Evolutionary conservation across 192 early-diverging fungal species (phyloP).

Genomic region (Obelidium mucronatum): DNA sequence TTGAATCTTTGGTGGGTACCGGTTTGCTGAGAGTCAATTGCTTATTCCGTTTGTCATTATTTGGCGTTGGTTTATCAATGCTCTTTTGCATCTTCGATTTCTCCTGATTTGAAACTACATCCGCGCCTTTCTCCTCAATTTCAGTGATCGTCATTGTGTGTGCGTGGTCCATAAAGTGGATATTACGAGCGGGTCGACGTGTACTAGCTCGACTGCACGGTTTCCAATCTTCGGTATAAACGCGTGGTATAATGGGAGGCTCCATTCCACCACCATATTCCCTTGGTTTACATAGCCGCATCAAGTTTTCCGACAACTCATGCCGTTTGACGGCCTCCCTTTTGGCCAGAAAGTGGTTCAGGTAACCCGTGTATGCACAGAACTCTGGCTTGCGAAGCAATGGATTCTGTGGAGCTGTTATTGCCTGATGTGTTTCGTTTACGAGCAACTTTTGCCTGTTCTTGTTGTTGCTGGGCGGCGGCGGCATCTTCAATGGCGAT

Average conservation of each 20-base stretch:
- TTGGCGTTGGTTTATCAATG: no score
- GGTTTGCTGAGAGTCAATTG: no score
- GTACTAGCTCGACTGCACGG: not conserved
- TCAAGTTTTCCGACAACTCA: not conserved
- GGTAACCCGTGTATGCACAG: not conserved
- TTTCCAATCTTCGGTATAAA: conserved; percentile 3
- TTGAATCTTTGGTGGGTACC: no score
- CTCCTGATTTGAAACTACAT: no score
- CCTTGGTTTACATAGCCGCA: not conserved
- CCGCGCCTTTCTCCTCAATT: no score
- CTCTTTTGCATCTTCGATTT: no score
- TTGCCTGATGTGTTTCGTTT: no score
- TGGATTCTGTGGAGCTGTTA: not conserved
- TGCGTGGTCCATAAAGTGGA: no score
- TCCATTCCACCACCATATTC: conserved; percentile 3
- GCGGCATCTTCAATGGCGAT: no score
- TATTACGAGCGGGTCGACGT: no score
- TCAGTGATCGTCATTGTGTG: no score
- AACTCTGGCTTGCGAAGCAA: not conserved
- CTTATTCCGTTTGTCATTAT: no score
- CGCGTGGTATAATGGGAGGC: not conserved
- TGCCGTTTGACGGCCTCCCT: not conserved
- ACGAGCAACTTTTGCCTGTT: not conserved
- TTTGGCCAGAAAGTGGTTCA: conserved; percentile 10
- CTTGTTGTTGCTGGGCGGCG: not conserved